Base-by-base conservation (phyloP, 1,284 basidiomycete genomes). In the Heliocybe sulcata region DNA sequence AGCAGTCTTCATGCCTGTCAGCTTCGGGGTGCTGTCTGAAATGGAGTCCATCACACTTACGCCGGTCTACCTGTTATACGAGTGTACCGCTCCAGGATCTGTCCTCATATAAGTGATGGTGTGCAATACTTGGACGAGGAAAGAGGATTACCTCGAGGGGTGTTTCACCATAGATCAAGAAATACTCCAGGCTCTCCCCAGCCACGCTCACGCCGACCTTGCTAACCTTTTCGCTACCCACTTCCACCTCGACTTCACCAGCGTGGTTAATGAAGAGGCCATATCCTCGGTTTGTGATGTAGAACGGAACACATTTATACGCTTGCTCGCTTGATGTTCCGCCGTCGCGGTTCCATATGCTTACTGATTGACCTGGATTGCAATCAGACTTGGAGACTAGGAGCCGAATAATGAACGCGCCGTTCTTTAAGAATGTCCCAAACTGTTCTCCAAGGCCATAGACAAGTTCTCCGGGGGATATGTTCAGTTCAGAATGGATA, bases 401-500 rank as follows among this genome's bases (percentile, higher is more conserved):
- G 49, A 48, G 31, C 2, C 3, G 14, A n/a, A 52, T 19, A 52
- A 51, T 33, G 0, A 3, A 33, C 72, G 61, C 65, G 74, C 87
- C 87, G 61, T 90, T 90, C 73, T 89, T 90, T 10, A 87, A 77
- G 56, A 89, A 84, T 19, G 84, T 74, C 1, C 83, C 83, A 64
- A 90, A 89, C 59, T 87, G 81, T 65, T 85, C 82, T 52, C 87
- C 87, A 20, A 89, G 72, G 11, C 87, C 86, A 65, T 89, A 89
- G 14, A 89, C 74, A 26, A 82, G 75, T 67, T 89, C 86, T 33
- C 85, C 86, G 0, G 85, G 84, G 16, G 82, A 81, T 11, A 87
- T 69, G 55, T 81, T 83, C 33, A 90, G 73, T 68, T 89, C 86
- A 9, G 82, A 83, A 58, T 83, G 76, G 57, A 86, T 76, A 66